These are phyloP conservation scores for Naganishia albida DNA, from an alignment of 1,284 basidiomycete genomes.

Conservation along the genomic window DNA sequence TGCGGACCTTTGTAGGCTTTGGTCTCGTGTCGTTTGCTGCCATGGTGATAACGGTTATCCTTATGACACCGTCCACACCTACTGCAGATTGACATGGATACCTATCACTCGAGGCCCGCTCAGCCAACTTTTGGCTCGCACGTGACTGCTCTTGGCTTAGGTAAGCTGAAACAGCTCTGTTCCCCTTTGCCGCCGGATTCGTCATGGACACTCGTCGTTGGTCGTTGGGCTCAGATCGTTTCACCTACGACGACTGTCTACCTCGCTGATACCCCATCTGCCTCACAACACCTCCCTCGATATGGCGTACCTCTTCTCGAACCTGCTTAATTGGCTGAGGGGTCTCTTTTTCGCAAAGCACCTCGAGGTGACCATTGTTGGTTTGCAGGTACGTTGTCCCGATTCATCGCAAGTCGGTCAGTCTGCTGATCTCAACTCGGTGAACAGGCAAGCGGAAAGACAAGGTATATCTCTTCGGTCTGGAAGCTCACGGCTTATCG, in stretches of 20 bases:
- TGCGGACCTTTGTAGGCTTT: background rate
- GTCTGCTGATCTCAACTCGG: conserved; percentile 3
- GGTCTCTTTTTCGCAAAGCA: conserved; percentile 79
- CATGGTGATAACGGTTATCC: background rate
- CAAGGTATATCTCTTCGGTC: conserved; percentile 60
- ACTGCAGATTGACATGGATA: background rate
- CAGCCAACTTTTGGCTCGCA: conserved; percentile 25
- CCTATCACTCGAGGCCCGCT: background rate
- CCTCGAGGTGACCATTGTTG: conserved; percentile 90
- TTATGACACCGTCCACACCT: background rate
- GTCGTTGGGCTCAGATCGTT: background rate
- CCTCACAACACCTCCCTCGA: background rate
- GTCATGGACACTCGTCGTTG: conserved; percentile 8
- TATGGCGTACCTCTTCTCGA: conserved; percentile 68
- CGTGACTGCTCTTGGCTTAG: conserved; percentile 3
- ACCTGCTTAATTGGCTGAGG: conserved; percentile 63
- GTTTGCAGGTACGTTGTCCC: conserved; percentile 68
- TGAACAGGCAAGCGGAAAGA: conserved; percentile 85
- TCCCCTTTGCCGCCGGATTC: conserved; percentile 6
- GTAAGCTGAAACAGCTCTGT: conserved; percentile 22
- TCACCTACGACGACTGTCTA: too few species aligned
- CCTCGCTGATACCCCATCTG: background rate
- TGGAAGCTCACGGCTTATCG: background rate
- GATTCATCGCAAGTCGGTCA: background rate
- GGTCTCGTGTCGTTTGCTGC: too few species aligned